Base-by-base conservation (phyloP, 495 filamentous ascomycete species). In the Lophiotrema nucula region DNA sequence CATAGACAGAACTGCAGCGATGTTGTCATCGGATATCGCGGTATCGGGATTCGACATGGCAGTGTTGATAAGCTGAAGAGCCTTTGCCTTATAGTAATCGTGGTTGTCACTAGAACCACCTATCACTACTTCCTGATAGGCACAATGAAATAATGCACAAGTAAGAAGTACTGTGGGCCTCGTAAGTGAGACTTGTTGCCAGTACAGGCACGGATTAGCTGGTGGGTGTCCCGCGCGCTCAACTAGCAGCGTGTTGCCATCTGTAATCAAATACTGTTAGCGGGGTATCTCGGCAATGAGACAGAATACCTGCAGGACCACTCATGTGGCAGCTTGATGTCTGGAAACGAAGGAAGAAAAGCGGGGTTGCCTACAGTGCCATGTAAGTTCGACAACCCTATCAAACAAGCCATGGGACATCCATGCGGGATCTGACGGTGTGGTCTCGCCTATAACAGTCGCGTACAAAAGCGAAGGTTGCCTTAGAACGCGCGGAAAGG, bases 91-190 rank as follows among this genome's bases (percentile, higher is more conserved):
- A 18, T 47, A 45, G 41, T 47, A 41, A 18, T 60, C 25, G 21
- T 60, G 55, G 22, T 52, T 47, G 2, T 47, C 19, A 6, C 47
- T 38, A n/a, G 22, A 18, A 2, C 25, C 6, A 11, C 47, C 55
- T 19, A 25, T 25, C 13, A 51, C 38, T 6, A 41, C 37, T 35
- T 58, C 55, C 13, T 47, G 13, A 23, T 58, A 51, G 2, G 47
- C 47, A 27, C 46, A 49, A n/a, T 58, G 51, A 23, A 58, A 58
- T 2, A 51, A 38, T 24, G 55, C 45, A 24, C 33, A 43, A 23
- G 42, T 58, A 10, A 58, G 55, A 42, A 58, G 46, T 16, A 58
- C 33, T 35, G 38, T 58, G n/a, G 47, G 27, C 25, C 37, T 50
- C n/a, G 33, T 13, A 38, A 45, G 46, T 6, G 55, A 26, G 25